Conservation (phyloP, 805 yeast genomes). For the Myxozyma vanderwaltii region DNA sequence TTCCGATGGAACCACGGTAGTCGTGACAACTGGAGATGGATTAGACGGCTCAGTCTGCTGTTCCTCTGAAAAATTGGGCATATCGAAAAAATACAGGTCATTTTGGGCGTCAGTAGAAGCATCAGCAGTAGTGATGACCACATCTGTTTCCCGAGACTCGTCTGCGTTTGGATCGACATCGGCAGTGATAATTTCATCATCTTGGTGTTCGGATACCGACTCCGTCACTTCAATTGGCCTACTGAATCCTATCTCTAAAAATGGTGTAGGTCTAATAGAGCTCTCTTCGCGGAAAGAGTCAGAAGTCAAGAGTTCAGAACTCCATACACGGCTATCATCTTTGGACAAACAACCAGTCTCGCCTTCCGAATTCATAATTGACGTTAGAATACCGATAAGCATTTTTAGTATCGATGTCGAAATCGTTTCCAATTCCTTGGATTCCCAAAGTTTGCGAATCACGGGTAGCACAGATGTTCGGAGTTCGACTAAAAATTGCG, state of each 20-base stretch:
- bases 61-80: background rate
- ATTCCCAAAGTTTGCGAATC: constrained; percentile 26
- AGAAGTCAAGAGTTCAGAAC: constrained; percentile 16
- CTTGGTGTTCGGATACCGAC: constrained; percentile 1
- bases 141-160: constrained; percentile 1
- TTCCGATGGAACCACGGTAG: background rate
- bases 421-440: constrained; percentile 8
- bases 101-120: background rate
- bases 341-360: constrained; percentile 18
- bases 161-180: background rate
- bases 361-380: constrained; percentile 28
- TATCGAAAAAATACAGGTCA: background rate
- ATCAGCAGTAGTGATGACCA: background rate
- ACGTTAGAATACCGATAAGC: constrained; percentile 18
- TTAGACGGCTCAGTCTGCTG: background rate
- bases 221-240: constrained; percentile 16
- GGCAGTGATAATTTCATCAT: background rate
- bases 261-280: constrained; percentile 35
- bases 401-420: constrained; percentile 21
- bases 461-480: constrained; percentile 36
- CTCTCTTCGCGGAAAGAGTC: constrained; percentile 34
- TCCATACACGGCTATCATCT: constrained; percentile 17
- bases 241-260: constrained; percentile 34
- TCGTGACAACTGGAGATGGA: no score
- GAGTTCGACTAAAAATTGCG: constrained; percentile 41